These are phyloP conservation scores for Collybia nuda DNA, from an alignment of 768 basidiomycete genomes.

Conservation along the genomic window DNA sequence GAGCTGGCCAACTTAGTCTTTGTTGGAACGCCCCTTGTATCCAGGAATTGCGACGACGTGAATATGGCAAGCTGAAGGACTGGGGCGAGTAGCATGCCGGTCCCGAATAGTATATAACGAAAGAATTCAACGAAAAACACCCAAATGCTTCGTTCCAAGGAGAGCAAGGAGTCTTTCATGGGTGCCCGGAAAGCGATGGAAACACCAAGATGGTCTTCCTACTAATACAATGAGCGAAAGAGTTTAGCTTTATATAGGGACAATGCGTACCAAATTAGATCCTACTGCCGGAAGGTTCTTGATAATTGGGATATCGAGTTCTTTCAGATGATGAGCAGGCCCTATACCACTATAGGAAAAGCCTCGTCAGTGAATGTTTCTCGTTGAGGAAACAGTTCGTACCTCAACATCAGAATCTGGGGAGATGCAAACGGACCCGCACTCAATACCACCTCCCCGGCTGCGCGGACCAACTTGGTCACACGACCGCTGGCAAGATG, in stretches of 20 bases:
- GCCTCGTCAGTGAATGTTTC: neutral
- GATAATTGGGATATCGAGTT: slow-evolving; percentile 23
- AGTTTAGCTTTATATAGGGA: neutral
- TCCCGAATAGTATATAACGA: slow-evolving; percentile 30
- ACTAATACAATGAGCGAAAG: neutral
- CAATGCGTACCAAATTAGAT: slow-evolving; percentile 21
- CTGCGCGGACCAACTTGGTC: no score
- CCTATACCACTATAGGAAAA: slow-evolving; percentile 37
- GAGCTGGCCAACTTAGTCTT: slow-evolving; percentile 15
- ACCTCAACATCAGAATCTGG: slow-evolving; percentile 39
- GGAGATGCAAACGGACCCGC: slow-evolving; percentile 41
- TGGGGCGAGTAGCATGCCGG: slow-evolving; percentile 30
- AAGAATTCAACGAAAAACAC: slow-evolving; percentile 16
- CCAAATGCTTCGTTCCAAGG: slow-evolving; percentile 18
- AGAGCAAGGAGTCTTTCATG: slow-evolving; percentile 30
- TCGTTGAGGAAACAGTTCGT: neutral
- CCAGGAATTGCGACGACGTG: slow-evolving; percentile 23
- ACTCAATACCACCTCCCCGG: slow-evolving; percentile 26
- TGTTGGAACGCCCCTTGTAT: neutral
- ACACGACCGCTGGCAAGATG: no score
- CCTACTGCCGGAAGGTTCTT: slow-evolving; percentile 34
- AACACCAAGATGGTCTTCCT: slow-evolving; percentile 40
- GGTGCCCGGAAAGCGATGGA: slow-evolving; percentile 30
- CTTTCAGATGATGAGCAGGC: slow-evolving; percentile 29
- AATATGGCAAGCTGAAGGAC: slow-evolving; percentile 29